Percentiles rank a stretch among this genome's conserved stretches.
phyloP scores from a whole-genome alignment of 2,329 filamentous ascomycete species.

The Nemania serpens region DNA sequence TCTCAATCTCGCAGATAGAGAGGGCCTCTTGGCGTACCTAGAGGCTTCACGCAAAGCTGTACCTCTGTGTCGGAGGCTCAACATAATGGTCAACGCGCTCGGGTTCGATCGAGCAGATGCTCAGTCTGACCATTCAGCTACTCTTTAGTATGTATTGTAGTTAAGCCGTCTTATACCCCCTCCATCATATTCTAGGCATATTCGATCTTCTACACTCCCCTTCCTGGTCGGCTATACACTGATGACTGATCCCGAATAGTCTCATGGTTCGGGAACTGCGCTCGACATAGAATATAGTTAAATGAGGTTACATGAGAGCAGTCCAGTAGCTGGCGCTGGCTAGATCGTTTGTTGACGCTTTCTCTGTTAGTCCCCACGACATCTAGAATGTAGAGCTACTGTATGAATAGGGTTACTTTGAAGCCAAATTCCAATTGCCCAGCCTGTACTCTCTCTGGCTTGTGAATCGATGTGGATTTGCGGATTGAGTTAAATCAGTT shows the following conservation, averaged over 20 bases:
- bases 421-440: no score
- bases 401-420: no score
- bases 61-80: slow-evolving; percentile 33
- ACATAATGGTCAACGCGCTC: no score
- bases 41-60: slow-evolving; percentile 31
- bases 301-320: neutral
- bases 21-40: slow-evolving; percentile 31
- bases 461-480: no score
- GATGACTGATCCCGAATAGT: neutral
- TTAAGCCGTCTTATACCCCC: neutral
- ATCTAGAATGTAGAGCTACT: no score
- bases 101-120: slow-evolving; percentile 23
- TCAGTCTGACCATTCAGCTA: slow-evolving; percentile 27
- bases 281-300: neutral
- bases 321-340: no score
- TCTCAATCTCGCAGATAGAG: slow-evolving; percentile 34
- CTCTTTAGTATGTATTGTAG: slow-evolving; percentile 9
- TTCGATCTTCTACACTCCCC: neutral
- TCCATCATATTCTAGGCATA: neutral
- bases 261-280: slow-evolving; percentile 18
- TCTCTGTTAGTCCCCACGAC: no score
- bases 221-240: neutral
- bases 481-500: no score
- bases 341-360: no score
- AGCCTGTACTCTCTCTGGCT: no score